These are phyloP conservation scores for Nannochloropsis oceanica DNA, from an alignment of 108 stramenopile genomes.

Conservation along the genomic window DNA sequence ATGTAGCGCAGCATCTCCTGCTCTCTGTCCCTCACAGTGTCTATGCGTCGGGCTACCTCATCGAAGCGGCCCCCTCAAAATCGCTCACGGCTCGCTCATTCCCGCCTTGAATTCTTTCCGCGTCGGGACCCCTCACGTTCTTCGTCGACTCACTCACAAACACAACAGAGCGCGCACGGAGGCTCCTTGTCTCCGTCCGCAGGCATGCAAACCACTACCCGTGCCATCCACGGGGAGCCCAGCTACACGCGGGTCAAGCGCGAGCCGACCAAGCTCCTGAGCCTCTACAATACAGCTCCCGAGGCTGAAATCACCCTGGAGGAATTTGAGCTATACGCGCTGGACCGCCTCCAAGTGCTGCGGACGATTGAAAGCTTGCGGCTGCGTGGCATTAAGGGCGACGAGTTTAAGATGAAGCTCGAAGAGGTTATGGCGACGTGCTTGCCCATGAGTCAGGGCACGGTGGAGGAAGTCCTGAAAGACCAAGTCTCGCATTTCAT, in stretches of 20 bases:
- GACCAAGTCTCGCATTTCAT: conserved; percentile 90
- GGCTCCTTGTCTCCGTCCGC: background rate
- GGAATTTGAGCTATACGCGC: conserved; percentile 41
- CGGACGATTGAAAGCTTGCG: conserved; percentile 82
- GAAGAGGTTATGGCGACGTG: background rate
- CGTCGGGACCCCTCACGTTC: too few relatives aligned
- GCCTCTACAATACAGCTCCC: conserved; percentile 31
- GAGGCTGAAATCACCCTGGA: conserved; percentile 39
- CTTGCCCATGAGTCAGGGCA: background rate
- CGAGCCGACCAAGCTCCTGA: conserved; percentile 4
- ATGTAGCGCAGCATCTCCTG: too few relatives aligned
- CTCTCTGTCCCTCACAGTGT: too few relatives aligned
- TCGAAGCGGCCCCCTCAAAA: too few relatives aligned
- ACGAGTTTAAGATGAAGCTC: background rate
- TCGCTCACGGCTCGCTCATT: too few relatives aligned
- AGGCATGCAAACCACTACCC: background rate
- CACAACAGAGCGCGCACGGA: too few relatives aligned
- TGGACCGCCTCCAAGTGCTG: conserved; percentile 52
- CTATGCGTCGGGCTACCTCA: too few relatives aligned
- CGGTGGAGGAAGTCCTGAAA: conserved; percentile 11
- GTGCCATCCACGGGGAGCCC: background rate
- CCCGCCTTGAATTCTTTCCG: too few relatives aligned
- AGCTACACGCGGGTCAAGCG: background rate
- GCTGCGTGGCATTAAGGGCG: background rate
- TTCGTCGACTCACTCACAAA: too few relatives aligned